Percentiles rank a stretch among this genome's conserved stretches.
Evolutionary conservation across 805 yeast species (phyloP).

Genomic region (Candida fluviatilis): DNA sequence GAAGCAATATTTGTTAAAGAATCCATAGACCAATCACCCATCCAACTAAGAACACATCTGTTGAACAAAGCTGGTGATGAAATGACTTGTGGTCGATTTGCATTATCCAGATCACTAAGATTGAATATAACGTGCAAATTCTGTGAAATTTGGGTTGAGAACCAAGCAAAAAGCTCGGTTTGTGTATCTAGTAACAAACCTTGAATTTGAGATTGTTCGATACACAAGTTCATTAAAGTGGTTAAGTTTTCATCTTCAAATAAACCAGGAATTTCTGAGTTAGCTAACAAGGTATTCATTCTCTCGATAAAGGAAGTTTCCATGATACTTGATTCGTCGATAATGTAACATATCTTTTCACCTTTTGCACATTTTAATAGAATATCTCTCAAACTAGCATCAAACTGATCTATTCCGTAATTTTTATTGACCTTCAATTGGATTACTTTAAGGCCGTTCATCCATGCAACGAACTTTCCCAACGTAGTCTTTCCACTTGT

Average conservation of each 20-base stretch:
- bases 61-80: conserved; percentile 88
- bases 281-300: conserved; percentile 90
- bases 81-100: conserved; percentile 32
- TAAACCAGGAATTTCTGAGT: conserved; percentile 87
- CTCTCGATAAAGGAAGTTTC: conserved; percentile 82
- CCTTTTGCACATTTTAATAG: conserved; percentile 46
- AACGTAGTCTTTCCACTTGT: conserved; percentile 79
- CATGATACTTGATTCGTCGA: conserved; percentile 75
- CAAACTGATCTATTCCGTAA: conserved; percentile 64
- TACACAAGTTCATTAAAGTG: conserved; percentile 49
- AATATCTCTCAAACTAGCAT: conserved; percentile 51
- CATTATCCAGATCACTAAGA: conserved; percentile 42
- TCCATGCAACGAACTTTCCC: conserved; percentile 84
- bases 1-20: conserved; percentile 50
- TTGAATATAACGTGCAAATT: conserved; percentile 85
- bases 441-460: conserved; percentile 64
- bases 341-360: conserved; percentile 62
- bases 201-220: conserved; percentile 51
- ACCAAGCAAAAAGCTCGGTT: conserved; percentile 74
- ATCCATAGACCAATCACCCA: conserved; percentile 72
- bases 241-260: conserved; percentile 71
- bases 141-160: conserved; percentile 57
- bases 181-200: conserved; percentile 64
- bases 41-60: conserved; percentile 83
- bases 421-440: conserved; percentile 54